Percentiles rank a stretch among this genome's conserved stretches.
phyloP scores from a whole-genome alignment of 345 rosid genomes.

The Gossypium longicalyx region DNA sequence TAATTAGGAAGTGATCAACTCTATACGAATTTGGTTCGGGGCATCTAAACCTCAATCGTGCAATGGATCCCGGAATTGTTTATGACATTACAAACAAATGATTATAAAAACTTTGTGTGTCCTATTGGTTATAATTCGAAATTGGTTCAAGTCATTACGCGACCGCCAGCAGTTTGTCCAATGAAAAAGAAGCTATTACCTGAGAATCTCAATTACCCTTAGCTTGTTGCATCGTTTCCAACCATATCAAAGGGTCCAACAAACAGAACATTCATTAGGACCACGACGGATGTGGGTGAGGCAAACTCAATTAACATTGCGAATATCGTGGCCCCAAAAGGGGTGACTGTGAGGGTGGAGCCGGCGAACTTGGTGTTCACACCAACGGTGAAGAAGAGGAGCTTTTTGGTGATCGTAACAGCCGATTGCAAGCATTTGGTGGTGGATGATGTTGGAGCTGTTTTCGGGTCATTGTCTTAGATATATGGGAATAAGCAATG shows the following conservation, averaged over 20 bases:
- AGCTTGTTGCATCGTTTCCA: slow-evolving; percentile 61
- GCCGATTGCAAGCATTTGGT: slow-evolving; percentile 45
- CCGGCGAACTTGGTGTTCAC: slow-evolving; percentile 52
- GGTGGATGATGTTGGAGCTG: slow-evolving; percentile 58
- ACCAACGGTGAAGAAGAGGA: slow-evolving; percentile 44
- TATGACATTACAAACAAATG: slow-evolving; percentile 56
- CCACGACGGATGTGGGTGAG: slow-evolving; percentile 67
- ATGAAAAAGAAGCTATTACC: slow-evolving; percentile 45
- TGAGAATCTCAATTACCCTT: slow-evolving; percentile 77
- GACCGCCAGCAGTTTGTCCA: slow-evolving; percentile 51
- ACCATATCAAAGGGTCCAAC: slow-evolving; percentile 30
- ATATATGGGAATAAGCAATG: slow-evolving; percentile 39
- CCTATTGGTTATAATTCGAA: slow-evolving; percentile 59
- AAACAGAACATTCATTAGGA: slow-evolving; percentile 49
- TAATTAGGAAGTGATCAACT: slow-evolving; percentile 56
- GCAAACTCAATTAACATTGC: slow-evolving; percentile 35
- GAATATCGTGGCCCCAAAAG: slow-evolving; percentile 51
- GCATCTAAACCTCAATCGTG: slow-evolving; percentile 59
- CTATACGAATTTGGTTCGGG: slow-evolving; percentile 72
- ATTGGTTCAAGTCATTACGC: slow-evolving; percentile 64
- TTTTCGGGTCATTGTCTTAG: slow-evolving; percentile 75
- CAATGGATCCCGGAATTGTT: slow-evolving; percentile 79
- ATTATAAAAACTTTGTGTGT: slow-evolving; percentile 62
- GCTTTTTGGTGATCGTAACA: slow-evolving; percentile 52
- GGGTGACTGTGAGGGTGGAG: slow-evolving; percentile 52